These are phyloP conservation scores for Fusarium hainanense DNA, from an alignment of 2,329 filamentous ascomycete genomes.

Conservation along the genomic window DNA sequence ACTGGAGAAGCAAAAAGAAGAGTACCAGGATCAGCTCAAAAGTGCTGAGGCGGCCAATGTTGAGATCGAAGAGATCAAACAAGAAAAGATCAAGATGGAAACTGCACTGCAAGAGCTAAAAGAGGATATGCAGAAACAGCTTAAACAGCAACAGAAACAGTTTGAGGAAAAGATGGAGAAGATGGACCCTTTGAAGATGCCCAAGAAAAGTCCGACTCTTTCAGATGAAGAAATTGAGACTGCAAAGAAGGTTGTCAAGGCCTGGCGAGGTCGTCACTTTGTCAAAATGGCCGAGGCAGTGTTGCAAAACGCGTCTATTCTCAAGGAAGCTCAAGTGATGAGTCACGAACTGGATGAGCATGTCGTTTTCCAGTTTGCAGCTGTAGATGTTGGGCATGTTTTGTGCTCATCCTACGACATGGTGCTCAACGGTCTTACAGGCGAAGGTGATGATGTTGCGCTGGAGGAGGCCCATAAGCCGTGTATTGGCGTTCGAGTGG, in stretches of 20 bases:
- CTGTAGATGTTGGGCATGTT: conserved; percentile 88
- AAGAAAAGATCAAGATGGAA: conserved; percentile 88
- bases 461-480: conserved; percentile 87
- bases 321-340: conserved; percentile 98
- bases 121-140: conserved; percentile 87
- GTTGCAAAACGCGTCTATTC: conserved; percentile 83
- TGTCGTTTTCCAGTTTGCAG: conserved; percentile 93
- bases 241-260: conserved; percentile 73
- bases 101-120: conserved; percentile 81
- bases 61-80: conserved; percentile 84
- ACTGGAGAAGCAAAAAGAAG: conserved; percentile 84
- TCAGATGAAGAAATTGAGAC: conserved; percentile 77
- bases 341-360: conserved; percentile 94
- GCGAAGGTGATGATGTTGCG: conserved; percentile 84
- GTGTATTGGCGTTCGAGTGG: conserved; percentile 88
- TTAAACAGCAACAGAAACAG: conserved; percentile 83
- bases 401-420: conserved; percentile 96
- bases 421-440: conserved; percentile 88
- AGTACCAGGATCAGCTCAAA: conserved; percentile 82
- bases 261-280: conserved; percentile 87
- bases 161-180: conserved; percentile 88
- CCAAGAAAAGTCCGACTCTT: conserved; percentile 71
- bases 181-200: conserved; percentile 72
- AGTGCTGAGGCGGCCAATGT: conserved; percentile 78
- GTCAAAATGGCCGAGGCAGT: conserved; percentile 94